These are phyloP conservation scores for Phragmites australis DNA, from an alignment of 176 grass and related monocot species.

Conservation along the genomic window DNA sequence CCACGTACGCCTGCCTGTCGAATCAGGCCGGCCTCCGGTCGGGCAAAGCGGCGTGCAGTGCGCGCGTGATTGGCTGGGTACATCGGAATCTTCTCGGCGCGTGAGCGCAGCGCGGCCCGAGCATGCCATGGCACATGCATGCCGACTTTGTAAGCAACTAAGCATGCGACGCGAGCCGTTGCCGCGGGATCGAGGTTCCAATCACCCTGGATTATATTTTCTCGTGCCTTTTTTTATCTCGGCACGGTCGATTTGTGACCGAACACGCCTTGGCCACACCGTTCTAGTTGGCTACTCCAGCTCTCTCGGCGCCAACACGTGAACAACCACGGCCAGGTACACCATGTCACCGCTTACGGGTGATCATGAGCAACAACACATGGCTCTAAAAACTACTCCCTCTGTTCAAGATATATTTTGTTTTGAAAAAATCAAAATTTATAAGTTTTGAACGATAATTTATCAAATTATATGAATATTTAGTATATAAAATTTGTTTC, in stretches of 20 bases:
- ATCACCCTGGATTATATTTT: not conserved
- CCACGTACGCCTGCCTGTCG: not conserved
- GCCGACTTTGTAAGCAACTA: constrained; percentile 25
- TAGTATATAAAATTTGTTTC: no score
- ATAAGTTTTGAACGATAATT: no score
- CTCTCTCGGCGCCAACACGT: not conserved
- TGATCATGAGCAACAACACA: not conserved
- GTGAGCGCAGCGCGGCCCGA: no score
- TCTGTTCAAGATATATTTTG: no score
- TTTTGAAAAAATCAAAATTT: no score
- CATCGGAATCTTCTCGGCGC: constrained; percentile 22
- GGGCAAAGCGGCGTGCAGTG: not conserved
- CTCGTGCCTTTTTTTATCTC: not conserved
- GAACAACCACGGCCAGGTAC: not conserved
- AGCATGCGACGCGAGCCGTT: constrained; percentile 26
- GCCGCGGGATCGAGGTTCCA: not conserved
- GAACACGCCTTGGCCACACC: not conserved
- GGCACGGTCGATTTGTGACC: not conserved
- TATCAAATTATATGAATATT: no score
- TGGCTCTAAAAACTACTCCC: not conserved
- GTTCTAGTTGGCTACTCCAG: not conserved
- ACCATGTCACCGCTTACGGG: not conserved
- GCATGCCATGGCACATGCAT: not conserved
- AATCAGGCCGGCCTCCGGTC: not conserved
- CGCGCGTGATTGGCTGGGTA: not conserved